These are phyloP conservation scores for Prunus dulcis DNA, from an alignment of 306 rosid genomes.

Conservation along the genomic window DNA sequence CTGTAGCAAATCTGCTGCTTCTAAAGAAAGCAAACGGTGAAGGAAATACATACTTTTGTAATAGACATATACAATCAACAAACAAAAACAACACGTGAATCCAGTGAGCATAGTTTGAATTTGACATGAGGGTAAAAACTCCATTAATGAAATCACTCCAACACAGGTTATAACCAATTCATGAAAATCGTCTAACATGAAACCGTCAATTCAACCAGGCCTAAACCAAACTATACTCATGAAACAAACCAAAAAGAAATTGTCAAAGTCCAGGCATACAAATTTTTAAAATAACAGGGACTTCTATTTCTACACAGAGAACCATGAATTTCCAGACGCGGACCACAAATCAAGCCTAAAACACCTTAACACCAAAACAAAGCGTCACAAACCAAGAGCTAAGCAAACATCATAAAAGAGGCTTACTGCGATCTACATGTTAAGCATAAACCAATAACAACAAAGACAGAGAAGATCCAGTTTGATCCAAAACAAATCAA, in stretches of 20 bases:
- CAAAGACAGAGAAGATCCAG: neutral
- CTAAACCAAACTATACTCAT: neutral
- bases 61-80: neutral
- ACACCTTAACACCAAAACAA: neutral
- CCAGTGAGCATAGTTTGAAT: neutral
- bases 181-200: neutral
- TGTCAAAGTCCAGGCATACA: neutral
- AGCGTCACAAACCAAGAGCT: neutral
- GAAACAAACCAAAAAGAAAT: neutral
- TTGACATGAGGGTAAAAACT: neutral
- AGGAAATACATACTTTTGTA: conserved; percentile 43
- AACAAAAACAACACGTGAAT: neutral
- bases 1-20: conserved; percentile 87
- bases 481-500: conserved; percentile 26
- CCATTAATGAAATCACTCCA: neutral
- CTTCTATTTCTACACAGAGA: neutral
- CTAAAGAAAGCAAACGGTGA: conserved; percentile 41
- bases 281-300: neutral
- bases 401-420: neutral
- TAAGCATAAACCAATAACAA: neutral
- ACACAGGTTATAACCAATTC: neutral
- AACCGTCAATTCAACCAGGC: neutral
- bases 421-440: conserved; percentile 28
- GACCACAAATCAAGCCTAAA: neutral
- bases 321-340: neutral